Evolutionary conservation across 176 grass and related monocot species (phyloP), one percentile per base, ranked within the genome.

Genomic region (Avena insularis): DNA sequence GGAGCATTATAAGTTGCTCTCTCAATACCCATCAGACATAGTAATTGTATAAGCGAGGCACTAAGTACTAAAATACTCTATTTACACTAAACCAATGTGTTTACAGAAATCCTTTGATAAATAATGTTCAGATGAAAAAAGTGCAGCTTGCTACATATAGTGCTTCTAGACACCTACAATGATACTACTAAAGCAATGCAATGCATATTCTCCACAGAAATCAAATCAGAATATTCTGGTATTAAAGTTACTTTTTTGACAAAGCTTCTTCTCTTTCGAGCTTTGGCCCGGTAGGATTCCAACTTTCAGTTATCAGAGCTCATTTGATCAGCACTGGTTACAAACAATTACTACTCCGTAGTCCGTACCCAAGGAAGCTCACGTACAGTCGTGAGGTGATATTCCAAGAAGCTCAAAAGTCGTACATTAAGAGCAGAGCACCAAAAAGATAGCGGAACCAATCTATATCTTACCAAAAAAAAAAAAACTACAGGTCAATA

Each of bases 211-310:
- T 17, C 33, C 73, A 48, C 49, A 65, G 9, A 75, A 20, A 83
- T 35, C 20, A 38, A 74, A 84, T 75, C 74, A 57, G 75, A 66
- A 79, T 84, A 79, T 87, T 51, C 47, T 29, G 13, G 72, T 35
- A 31, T 82, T 77, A 86, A 68, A 60, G 14, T 45, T n/a, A n/a
- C 78, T 54, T 86, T 86, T 83, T 63, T 15, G 12, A 75, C 16
- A 51, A 29, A 75, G 72, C 21, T 16, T 75, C 72, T 27, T 13
- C 47, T 10, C 21, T 47, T 75, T 75, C 69, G 40, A 20, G 4
- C 51, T 75, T 75, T n/a, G 13, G 46, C 12, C 6, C 50, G 12
- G 71, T 5, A 75, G n/a, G 3, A 45, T 73, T 25, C 43, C 46
- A 77, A 45, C 29, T 83, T 78, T 68, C 6, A 80, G 55, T 68